Conservation (phyloP, 2,329 filamentous ascomycete species). For the Emmonsiellopsis sp. region DNA sequence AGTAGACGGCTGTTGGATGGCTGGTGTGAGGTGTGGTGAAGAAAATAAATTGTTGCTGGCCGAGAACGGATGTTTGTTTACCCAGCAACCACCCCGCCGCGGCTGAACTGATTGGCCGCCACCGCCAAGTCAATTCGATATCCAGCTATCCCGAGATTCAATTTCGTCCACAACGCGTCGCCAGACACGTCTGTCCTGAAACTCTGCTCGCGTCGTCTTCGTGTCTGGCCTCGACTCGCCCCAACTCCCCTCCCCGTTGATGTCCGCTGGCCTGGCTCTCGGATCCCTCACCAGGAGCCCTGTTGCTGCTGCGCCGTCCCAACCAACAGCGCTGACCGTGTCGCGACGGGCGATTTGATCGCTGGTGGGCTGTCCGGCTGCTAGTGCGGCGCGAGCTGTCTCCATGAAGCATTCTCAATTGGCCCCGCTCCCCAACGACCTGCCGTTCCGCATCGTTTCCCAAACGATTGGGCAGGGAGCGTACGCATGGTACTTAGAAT, state of each 20-base stretch:
- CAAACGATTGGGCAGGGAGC: constrained; percentile 94
- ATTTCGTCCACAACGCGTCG: too few relatives aligned
- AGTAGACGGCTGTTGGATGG: not conserved
- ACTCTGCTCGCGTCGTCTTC: too few relatives aligned
- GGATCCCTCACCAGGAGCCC: not conserved
- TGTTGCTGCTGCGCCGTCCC: not conserved
- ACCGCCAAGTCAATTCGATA: not conserved
- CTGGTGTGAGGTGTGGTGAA: constrained; percentile 1
- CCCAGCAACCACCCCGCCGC: constrained; percentile 7
- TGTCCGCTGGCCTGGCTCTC: too few relatives aligned
- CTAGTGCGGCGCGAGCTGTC: constrained; percentile 7
- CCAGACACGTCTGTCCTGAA: too few relatives aligned
- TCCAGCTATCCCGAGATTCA: too few relatives aligned
- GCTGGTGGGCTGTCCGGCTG: constrained; percentile 5
- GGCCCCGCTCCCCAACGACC: constrained; percentile 69
- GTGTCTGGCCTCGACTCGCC: too few relatives aligned
- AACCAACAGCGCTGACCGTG: not conserved
- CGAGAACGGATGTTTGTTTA: constrained; percentile 9
- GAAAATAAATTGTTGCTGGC: constrained; percentile 6
- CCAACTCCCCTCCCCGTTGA: too few relatives aligned
- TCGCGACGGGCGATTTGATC: constrained; percentile 1
- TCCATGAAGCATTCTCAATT: constrained; percentile 68
- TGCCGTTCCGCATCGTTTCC: constrained; percentile 90
- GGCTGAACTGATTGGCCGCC: not conserved
- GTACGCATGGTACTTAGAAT: constrained; percentile 69